phyloP scores from a whole-genome alignment of 495 filamentous ascomycete species.

The Neurospora sp. region DNA sequence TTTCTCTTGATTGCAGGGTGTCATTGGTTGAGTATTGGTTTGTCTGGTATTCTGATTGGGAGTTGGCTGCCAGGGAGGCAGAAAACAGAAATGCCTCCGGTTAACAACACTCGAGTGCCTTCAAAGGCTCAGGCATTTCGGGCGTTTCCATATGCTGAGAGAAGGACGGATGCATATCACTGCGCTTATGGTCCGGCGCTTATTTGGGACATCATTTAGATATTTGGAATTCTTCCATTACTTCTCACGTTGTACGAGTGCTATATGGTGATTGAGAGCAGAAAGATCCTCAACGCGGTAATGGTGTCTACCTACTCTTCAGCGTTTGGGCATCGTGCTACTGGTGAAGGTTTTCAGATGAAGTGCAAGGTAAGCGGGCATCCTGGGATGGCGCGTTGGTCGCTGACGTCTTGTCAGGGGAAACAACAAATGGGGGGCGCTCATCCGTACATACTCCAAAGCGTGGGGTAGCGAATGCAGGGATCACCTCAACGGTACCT shows the following conservation, averaged over 20 bases:
- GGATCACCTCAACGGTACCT: background rate
- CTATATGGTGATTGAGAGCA: background rate
- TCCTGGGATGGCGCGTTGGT: background rate
- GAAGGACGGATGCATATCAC: background rate
- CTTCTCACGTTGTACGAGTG: background rate
- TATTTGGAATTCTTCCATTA: background rate
- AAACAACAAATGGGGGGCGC: background rate
- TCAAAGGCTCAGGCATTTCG: background rate
- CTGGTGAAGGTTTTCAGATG: background rate
- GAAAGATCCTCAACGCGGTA: background rate
- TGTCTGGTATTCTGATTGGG: conserved; percentile 57
- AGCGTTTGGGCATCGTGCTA: background rate
- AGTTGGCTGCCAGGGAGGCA: conserved; percentile 65
- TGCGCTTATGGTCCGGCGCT: background rate
- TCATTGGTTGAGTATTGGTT: conserved; percentile 56
- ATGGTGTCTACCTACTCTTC: background rate
- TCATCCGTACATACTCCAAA: background rate
- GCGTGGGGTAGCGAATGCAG: background rate
- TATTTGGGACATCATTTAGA: background rate
- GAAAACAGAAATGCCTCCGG: conserved; percentile 52
- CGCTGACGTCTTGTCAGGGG: background rate
- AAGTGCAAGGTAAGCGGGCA: background rate
- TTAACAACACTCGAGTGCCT: conserved; percentile 14
- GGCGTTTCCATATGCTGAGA: background rate
- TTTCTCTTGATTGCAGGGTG: conserved; percentile 32